Evolutionary conservation across 768 basidiomycete species (phyloP).

Genomic region (Hortiboletus campestris): DNA sequence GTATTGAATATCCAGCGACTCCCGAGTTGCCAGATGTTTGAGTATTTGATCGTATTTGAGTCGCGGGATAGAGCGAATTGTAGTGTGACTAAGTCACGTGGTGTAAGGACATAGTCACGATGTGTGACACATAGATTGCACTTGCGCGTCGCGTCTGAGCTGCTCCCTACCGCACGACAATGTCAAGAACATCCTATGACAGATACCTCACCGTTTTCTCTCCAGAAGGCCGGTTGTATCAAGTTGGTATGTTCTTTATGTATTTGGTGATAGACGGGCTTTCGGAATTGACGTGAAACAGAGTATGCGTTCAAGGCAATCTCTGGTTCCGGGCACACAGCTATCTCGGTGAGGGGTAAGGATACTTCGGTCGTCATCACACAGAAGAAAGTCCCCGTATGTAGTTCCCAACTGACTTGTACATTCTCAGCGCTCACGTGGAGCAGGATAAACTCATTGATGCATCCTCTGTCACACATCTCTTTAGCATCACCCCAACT

Average conservation of each 20-base stretch:
- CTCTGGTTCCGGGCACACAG: conserved; percentile 93
- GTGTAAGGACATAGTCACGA: conserved; percentile 20
- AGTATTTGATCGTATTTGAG: no score
- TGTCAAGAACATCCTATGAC: conserved; percentile 96
- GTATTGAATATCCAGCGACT: no score
- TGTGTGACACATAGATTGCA: conserved; percentile 38
- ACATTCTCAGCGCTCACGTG: not conserved
- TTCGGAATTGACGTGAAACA: conserved; percentile 31
- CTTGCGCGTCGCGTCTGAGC: conserved; percentile 59
- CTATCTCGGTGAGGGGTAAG: conserved; percentile 88
- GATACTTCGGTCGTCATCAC: conserved; percentile 96
- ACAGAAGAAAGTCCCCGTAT: conserved; percentile 95
- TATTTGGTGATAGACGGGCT: not conserved
- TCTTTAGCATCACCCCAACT: conserved; percentile 93
- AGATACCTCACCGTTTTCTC: conserved; percentile 97
- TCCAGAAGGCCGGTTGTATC: conserved; percentile 94
- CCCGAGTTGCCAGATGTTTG: no score
- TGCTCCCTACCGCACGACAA: conserved; percentile 46
- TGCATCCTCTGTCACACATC: conserved; percentile 88
- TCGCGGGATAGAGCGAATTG: no score
- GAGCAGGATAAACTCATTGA: conserved; percentile 94
- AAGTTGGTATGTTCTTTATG: conserved; percentile 75
- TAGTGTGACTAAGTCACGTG: not conserved
- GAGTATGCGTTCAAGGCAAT: conserved; percentile 99
- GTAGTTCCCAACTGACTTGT: conserved; percentile 31